Conservation (phyloP, 208 protist species). For the Acanthamoeba sp. region DNA sequence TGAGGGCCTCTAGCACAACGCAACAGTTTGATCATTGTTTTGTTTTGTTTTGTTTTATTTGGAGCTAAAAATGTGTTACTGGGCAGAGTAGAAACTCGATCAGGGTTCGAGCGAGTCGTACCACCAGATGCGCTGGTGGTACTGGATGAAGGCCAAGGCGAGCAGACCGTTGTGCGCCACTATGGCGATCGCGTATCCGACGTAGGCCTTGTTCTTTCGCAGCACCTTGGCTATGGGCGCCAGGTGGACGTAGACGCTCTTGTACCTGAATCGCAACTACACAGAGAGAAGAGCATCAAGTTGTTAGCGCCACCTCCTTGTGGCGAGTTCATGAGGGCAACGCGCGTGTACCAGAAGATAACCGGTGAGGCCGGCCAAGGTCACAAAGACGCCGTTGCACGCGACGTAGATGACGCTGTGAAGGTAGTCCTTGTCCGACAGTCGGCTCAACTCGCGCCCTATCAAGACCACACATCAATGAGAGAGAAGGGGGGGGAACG, state of each 20-base stretch:
- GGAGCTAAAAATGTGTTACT: too few species aligned
- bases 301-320: too few species aligned
- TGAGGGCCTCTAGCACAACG: too few species aligned
- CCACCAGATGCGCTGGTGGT: constrained; percentile 77
- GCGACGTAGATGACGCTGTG: constrained; percentile 61
- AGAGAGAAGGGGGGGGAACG: neutral
- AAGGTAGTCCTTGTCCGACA: neutral
- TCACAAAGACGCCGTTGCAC: constrained; percentile 16
- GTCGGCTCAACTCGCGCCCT: constrained; percentile 5
- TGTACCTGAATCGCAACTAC: constrained; percentile 38
- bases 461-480: neutral
- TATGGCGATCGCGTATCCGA: constrained; percentile 53
- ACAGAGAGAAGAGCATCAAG: neutral
- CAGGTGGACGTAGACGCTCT: neutral
- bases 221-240: neutral
- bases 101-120: constrained; percentile 54
- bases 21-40: too few species aligned
- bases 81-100: too few species aligned
- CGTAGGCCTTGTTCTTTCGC: constrained; percentile 35
- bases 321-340: too few species aligned
- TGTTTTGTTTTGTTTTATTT: too few species aligned
- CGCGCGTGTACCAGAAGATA: neutral
- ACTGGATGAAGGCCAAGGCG: constrained; percentile 64
- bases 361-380: constrained; percentile 34
- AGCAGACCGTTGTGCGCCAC: constrained; percentile 61